phyloP scores from a whole-genome alignment of 306 rosid species.

The Rosa lucieae region DNA sequence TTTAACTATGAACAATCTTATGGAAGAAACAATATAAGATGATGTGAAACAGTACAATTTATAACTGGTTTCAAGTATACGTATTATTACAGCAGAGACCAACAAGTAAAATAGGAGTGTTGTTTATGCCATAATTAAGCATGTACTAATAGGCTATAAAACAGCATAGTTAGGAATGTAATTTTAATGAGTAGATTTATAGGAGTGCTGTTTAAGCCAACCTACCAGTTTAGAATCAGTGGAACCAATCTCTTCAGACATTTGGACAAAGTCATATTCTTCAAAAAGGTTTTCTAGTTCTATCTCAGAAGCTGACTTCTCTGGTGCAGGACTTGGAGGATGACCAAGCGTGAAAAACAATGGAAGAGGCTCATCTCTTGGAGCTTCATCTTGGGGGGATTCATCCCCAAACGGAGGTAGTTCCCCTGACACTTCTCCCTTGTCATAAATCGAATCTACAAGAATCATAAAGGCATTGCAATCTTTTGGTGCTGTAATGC shows the following conservation, averaged over 20 bases:
- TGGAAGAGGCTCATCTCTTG: not conserved
- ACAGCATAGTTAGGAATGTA: not conserved
- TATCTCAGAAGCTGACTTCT: not conserved
- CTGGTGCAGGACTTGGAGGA: not conserved
- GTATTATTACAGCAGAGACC: not conserved
- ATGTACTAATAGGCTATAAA: not conserved
- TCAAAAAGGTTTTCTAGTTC: constrained; percentile 4
- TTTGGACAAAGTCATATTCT: not conserved
- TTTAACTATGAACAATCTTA: not conserved
- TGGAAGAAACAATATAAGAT: not conserved
- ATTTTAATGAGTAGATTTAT: not conserved
- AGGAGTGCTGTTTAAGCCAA: not conserved
- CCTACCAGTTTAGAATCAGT: not conserved
- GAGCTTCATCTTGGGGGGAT: not conserved
- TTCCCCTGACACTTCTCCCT: not conserved
- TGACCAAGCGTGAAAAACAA: not conserved
- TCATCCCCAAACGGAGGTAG: not conserved
- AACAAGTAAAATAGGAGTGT: not conserved
- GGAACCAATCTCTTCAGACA: not conserved
- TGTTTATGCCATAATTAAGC: not conserved
- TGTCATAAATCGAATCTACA: not conserved
- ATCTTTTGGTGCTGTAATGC: not conserved
- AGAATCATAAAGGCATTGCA: not conserved
- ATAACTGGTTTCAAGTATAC: not conserved
- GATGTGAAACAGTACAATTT: not conserved